phyloP scores from a whole-genome alignment of 2,329 filamentous ascomycete genomes.

The Albifimbria verrucaria region DNA sequence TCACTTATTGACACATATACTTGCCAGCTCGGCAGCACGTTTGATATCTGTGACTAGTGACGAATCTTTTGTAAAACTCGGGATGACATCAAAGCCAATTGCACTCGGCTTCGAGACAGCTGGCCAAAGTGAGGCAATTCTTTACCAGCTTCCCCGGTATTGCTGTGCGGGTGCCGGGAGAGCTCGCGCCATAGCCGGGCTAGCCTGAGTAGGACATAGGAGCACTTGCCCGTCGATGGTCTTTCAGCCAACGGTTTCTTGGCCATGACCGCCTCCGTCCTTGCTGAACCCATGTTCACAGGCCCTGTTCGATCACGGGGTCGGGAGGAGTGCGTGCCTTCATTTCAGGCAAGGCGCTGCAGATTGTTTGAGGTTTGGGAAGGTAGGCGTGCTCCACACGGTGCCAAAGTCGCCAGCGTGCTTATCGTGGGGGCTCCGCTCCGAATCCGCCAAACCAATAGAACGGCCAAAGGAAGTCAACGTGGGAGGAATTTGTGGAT shows the following conservation, averaged over 20 bases:
- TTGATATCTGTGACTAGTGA: neutral
- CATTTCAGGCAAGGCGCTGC: slow-evolving; percentile 21
- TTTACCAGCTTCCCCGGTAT: slow-evolving; percentile 19
- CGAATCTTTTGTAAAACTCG: neutral
- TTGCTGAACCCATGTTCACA: neutral
- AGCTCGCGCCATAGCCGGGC: slow-evolving; percentile 20
- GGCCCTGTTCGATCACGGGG: neutral
- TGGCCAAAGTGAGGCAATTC: slow-evolving; percentile 23
- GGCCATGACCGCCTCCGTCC: neutral
- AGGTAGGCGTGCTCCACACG: slow-evolving; percentile 21
- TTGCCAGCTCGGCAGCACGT: neutral
- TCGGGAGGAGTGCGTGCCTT: slow-evolving; percentile 16
- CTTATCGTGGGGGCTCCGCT: slow-evolving; percentile 17
- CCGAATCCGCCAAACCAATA: slow-evolving; percentile 18
- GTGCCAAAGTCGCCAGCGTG: slow-evolving; percentile 25
- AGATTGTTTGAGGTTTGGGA: slow-evolving; percentile 8
- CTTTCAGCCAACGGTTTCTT: neutral
- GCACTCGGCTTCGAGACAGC: slow-evolving; percentile 9
- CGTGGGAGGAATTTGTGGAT: neutral
- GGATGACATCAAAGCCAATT: slow-evolving; percentile 11
- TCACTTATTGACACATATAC: slow-evolving; percentile 2
- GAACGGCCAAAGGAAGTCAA: slow-evolving; percentile 8
- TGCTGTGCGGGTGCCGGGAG: slow-evolving; percentile 23
- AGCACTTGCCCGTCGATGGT: slow-evolving; percentile 12
- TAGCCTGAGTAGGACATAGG: slow-evolving; percentile 12